Base-by-base conservation (phyloP, 441 rosid genomes). In the Erodium texanum region DNA sequence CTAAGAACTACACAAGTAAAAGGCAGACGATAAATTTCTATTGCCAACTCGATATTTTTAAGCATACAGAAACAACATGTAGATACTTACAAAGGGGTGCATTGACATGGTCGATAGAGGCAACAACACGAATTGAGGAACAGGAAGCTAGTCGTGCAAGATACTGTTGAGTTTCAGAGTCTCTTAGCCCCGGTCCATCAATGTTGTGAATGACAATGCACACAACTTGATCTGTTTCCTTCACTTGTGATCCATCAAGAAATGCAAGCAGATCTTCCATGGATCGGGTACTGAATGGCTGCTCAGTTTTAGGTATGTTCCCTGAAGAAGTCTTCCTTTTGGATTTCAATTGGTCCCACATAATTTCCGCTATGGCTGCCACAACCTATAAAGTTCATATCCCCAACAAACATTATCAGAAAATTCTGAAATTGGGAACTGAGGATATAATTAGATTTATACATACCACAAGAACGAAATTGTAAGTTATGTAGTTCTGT, bases 81-180 rank as follows among this genome's bases (percentile, higher is more conserved):
- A 29, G 34, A 69, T n/a, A 80, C 94, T 83, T 87, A 91, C 96
- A 70, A 67, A 94, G 88, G 65, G 92, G 88, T 52, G 98, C 74
- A 71, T 89, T 94, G 48, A 94, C 93, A 77, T 92, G 96, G 72
- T 92, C 97, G n/a, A 92, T 80, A 19, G 99, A 89, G 76, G 98
- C 97, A 83, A 94, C 69, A 11, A 92, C 66, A 32, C 89, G 94
- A 63, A 88, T 74, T 69, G 79, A 82, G 1, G 86, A 85, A 73
- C 96, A 91, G 11, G 90, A 84, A 78, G 89, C 89, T 10, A 88
- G 70, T 15, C 70, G 82, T 7, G 86, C 89, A 70, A 85, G 85
- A 74, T 61, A 75, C 65, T 80, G 89, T 52, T 88, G 91, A 74
- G 78, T 83, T 65, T 85, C 89, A 58, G 84, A 66, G 70, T 85